Evolutionary conservation across 768 basidiomycete genomes (phyloP), one percentile per base, ranked within the genome.

Genomic region (Calocybe indica): DNA sequence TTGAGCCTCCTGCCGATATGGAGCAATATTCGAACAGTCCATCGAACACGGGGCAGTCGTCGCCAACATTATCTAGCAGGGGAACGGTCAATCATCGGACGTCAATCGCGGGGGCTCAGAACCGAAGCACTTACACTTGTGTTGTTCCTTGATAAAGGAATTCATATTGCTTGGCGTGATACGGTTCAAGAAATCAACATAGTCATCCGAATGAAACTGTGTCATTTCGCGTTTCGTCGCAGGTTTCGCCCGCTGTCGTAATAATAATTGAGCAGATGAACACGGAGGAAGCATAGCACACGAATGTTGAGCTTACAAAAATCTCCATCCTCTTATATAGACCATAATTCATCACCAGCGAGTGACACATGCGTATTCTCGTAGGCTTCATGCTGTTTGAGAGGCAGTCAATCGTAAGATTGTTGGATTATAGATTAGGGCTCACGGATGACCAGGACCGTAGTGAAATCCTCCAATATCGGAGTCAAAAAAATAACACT

Each of bases 271-370:
- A 10, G 38, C 9, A 12, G 5, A 52, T 37, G 14, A 29, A 29
- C 28, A 30, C 31, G 43, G 30, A 48, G 35, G 5, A 53, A 44
- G 31, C 35, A 22, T 40, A 12, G 47, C n/a, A 31, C 29, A n/a
- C 13, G 7, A n/a, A 7, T 22, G n/a, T 11, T 13, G 6, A 43
- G 76, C 96, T 57, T 61, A 97, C 96, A 58, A 97, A 99, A 55
- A 99, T 99, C 67, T 99, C 96, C 96, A 99, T 99, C 70, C 93
- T 93, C 70, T 97, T 97, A 74, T 99, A 99, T 12, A 99, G 70
- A 13, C 94, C 93, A 65, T 97, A 97, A 69, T 98, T 99, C 96
- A 99, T 99, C 47, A 99, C 96, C 45, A 99, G 76, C 8, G 94
- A 94, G 69, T 99, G 96, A 63, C 94, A 97, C 96, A 99, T 99